Percentiles rank a stretch among this genome's conserved stretches.
Conservation (phyloP, 768 basidiomycete species). For the Lactifluus subvellereus region DNA sequence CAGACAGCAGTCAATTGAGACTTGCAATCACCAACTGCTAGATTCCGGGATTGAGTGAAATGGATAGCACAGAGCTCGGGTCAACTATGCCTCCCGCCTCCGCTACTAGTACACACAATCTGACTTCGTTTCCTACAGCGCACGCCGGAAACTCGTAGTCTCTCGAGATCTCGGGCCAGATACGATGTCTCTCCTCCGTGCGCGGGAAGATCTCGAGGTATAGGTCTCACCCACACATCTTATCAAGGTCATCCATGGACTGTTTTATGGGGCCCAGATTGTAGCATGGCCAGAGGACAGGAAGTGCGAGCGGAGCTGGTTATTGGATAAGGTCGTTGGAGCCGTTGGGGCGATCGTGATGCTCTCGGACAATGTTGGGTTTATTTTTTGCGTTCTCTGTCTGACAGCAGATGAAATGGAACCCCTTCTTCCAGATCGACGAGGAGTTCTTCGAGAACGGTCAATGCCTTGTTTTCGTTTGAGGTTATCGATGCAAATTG, state of each 20-base stretch:
- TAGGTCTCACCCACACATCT: neutral
- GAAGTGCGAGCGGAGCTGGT: slow-evolving; percentile 58
- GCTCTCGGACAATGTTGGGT: slow-evolving; percentile 61
- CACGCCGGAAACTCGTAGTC: slow-evolving; percentile 45
- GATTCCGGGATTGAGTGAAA: neutral
- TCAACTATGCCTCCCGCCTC: neutral
- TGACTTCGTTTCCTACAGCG: neutral
- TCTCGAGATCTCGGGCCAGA: slow-evolving; percentile 57
- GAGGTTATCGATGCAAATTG: neutral
- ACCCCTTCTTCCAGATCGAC: slow-evolving; percentile 47
- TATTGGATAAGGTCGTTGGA: slow-evolving; percentile 65
- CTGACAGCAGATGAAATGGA: slow-evolving; percentile 13
- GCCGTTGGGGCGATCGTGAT: slow-evolving; percentile 54
- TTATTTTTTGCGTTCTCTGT: slow-evolving; percentile 1
- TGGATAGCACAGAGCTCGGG: neutral
- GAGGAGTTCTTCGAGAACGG: slow-evolving; percentile 62
- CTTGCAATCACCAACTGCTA: neutral
- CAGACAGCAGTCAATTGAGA: neutral
- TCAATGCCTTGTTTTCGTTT: slow-evolving; percentile 14
- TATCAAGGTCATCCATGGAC: neutral
- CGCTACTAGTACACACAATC: neutral
- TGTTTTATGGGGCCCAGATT: slow-evolving; percentile 31
- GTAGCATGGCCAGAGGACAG: slow-evolving; percentile 49
- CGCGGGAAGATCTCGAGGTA: slow-evolving; percentile 52
- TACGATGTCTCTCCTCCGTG: slow-evolving; percentile 51